Evolutionary conservation across 306 rosid species (phyloP).

Genomic region (Mimosa pudica): DNA sequence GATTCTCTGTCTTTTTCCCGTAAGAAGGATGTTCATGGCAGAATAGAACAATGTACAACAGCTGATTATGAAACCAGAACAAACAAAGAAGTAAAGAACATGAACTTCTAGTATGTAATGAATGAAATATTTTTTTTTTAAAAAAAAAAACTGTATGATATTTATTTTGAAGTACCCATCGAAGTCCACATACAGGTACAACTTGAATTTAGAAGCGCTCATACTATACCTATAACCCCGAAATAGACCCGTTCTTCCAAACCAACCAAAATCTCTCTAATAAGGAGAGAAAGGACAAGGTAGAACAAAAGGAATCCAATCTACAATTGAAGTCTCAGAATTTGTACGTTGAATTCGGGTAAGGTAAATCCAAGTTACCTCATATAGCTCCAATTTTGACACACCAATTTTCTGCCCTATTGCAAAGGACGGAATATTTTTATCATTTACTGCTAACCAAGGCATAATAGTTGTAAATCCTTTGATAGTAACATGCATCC

Average conservation of each 20-base stretch:
- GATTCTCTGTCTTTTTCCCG: neutral
- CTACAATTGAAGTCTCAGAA: neutral
- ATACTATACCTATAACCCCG: neutral
- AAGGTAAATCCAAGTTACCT: conserved; percentile 52
- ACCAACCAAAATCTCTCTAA: neutral
- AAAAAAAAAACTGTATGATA: neutral
- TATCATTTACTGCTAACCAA: conserved; percentile 87
- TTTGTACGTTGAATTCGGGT: conserved; percentile 9
- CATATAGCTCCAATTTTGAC: conserved; percentile 77
- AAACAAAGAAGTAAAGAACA: neutral
- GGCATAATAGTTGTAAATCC: conserved; percentile 95
- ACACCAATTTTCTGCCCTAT: conserved; percentile 81
- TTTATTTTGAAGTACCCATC: neutral
- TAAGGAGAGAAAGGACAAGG: neutral
- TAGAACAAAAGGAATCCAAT: neutral
- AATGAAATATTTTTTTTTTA: neutral
- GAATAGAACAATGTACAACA: neutral
- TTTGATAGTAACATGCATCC: conserved; percentile 60
- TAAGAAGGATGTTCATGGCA: neutral
- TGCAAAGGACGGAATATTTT: conserved; percentile 74
- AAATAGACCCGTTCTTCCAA: conserved; percentile 22
- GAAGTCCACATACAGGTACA: neutral
- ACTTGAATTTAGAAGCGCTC: neutral
- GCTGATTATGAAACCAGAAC: neutral
- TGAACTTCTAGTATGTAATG: neutral